A percentile compares a stretch with the other conserved stretches of the same genome.
These are phyloP conservation scores for Colletotrichum lupini DNA, from an alignment of 2,329 filamentous ascomycete species.

Conservation along the genomic window DNA sequence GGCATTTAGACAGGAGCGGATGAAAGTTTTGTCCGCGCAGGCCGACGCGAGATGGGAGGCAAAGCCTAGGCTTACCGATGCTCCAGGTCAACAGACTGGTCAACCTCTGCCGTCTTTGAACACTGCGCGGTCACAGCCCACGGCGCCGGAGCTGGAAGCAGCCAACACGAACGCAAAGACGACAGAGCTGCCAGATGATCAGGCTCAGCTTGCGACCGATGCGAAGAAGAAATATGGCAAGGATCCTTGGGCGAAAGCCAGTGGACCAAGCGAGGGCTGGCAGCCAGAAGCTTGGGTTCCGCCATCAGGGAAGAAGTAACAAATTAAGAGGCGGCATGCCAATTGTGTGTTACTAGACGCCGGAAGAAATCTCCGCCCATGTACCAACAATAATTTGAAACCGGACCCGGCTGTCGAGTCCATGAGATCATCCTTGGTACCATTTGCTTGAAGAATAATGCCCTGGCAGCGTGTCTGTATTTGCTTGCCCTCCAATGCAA, in stretches of 20 bases:
- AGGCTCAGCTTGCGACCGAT: neutral
- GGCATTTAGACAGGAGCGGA: slow-evolving; percentile 60
- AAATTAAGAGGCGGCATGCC: neutral
- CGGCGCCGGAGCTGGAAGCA: slow-evolving; percentile 30
- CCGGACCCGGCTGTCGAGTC: neutral
- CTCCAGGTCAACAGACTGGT: slow-evolving; percentile 42
- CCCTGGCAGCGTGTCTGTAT: neutral
- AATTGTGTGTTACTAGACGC: slow-evolving; percentile 25
- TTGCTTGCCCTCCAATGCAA: neutral
- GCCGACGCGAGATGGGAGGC: slow-evolving; percentile 74
- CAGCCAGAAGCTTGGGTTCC: slow-evolving; percentile 74
- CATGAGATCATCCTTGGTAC: neutral
- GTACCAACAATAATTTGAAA: slow-evolving; percentile 21
- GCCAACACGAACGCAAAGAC: slow-evolving; percentile 15
- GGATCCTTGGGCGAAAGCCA: slow-evolving; percentile 70
- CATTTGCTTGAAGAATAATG: neutral
- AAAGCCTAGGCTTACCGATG: slow-evolving; percentile 62
- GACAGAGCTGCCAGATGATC: slow-evolving; percentile 12
- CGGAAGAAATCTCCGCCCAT: slow-evolving; percentile 8
- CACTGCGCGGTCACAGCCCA: slow-evolving; percentile 27
- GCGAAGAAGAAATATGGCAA: slow-evolving; percentile 38
- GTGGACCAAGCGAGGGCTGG: slow-evolving; percentile 71
- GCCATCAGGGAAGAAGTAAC: slow-evolving; percentile 46
- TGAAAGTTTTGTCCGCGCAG: slow-evolving; percentile 67
- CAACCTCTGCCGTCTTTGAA: slow-evolving; percentile 45